Evolutionary conservation across 192 early-diverging fungal species (phyloP).

Genomic region (Coemansia sp.): DNA sequence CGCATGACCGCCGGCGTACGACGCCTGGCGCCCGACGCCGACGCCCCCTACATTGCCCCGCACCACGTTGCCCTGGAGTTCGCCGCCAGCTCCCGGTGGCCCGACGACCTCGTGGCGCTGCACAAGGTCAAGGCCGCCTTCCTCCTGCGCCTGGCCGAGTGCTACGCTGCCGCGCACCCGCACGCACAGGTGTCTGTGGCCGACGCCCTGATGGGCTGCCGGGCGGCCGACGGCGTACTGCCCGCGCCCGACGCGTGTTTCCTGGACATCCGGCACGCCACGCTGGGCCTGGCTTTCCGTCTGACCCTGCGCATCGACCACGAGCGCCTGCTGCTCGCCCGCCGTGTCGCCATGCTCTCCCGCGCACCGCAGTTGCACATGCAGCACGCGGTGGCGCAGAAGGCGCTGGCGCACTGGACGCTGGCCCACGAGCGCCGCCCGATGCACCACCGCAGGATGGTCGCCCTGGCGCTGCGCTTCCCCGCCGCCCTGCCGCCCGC

Average conservation of each 20-base stretch:
- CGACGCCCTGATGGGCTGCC: constrained; percentile 53
- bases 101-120: constrained; percentile 81
- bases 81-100: constrained; percentile 82
- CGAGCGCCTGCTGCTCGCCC: constrained; percentile 63
- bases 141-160: constrained; percentile 70
- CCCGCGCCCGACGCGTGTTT: constrained; percentile 46
- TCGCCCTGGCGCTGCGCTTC: constrained; percentile 68
- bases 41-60: constrained; percentile 60
- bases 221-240: constrained; percentile 52
- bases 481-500: constrained; percentile 73
- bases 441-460: constrained; percentile 54
- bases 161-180: constrained; percentile 45
- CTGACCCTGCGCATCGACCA: constrained; percentile 70
- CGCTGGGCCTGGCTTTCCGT: constrained; percentile 74
- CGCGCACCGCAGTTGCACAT: constrained; percentile 34
- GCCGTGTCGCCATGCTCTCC: constrained; percentile 45
- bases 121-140: constrained; percentile 91
- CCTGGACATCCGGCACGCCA: constrained; percentile 68
- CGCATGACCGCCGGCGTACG: constrained; percentile 59
- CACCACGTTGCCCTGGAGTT: constrained; percentile 83
- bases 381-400: constrained; percentile 52
- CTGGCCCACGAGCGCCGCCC: constrained; percentile 30
- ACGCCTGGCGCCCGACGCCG: constrained; percentile 43
- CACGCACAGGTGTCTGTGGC: constrained; percentile 34
- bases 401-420: constrained; percentile 28